Evolutionary conservation across 2,329 filamentous ascomycete genomes (phyloP).

Genomic region (Sarocladium strictum): DNA sequence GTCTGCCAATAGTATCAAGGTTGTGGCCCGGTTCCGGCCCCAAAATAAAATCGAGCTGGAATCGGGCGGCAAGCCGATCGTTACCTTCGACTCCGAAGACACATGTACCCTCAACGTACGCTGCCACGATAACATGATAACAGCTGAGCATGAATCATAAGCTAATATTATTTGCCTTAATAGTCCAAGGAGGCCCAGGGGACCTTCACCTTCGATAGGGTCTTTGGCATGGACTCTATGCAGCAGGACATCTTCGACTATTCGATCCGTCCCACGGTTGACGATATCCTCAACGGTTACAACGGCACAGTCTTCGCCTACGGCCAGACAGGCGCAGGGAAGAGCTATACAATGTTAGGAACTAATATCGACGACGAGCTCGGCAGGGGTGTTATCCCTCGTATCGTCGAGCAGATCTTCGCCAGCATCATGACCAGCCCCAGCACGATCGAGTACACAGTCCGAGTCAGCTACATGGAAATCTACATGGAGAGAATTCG

Average conservation of each 20-base stretch:
- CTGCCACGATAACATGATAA: not conserved
- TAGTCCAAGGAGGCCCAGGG: conserved; percentile 79
- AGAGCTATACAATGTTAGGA: conserved; percentile 88
- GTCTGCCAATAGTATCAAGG: conserved; percentile 68
- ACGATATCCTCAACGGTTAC: conserved; percentile 98
- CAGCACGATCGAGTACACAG: conserved; percentile 95
- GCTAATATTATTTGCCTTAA: conserved; percentile 19
- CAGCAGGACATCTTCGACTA: conserved; percentile 97
- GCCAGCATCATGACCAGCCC: conserved; percentile 88
- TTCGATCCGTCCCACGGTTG: conserved; percentile 91
- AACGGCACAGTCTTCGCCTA: conserved; percentile 99
- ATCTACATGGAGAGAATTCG: conserved; percentile 99
- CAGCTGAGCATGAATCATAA: conserved; percentile 8
- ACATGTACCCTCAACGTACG: conserved; percentile 81
- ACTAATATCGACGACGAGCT: conserved; percentile 84
- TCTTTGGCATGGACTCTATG: conserved; percentile 89
- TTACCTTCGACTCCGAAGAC: conserved; percentile 81
- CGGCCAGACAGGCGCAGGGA: conserved; percentile 95
- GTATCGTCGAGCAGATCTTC: conserved; percentile 97
- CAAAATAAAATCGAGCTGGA: conserved; percentile 92
- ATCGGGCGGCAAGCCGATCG: conserved; percentile 86
- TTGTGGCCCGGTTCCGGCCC: conserved; percentile 95
- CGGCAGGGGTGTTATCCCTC: conserved; percentile 88
- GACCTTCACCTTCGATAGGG: conserved; percentile 92
- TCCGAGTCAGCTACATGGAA: conserved; percentile 98